These are phyloP conservation scores for Flagelloscypha sp. DNA, from an alignment of 768 basidiomycete genomes.

Conservation along the genomic window DNA sequence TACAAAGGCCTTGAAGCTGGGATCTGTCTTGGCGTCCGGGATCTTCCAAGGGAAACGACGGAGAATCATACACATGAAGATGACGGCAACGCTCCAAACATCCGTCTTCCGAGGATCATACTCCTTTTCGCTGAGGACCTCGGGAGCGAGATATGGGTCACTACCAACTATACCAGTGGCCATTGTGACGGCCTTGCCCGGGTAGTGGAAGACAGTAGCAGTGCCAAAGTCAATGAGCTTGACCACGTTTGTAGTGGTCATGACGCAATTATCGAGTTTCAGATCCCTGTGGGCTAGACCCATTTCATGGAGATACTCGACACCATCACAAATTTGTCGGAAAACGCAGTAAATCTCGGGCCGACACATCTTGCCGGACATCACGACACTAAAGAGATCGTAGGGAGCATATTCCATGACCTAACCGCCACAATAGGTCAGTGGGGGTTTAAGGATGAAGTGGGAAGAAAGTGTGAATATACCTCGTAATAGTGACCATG, in stretches of 20 bases:
- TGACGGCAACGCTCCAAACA: slow-evolving; percentile 97
- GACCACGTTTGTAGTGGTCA: slow-evolving; percentile 90
- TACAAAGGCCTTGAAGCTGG: slow-evolving; percentile 86
- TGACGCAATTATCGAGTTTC: slow-evolving; percentile 99
- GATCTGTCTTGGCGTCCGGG: slow-evolving; percentile 88
- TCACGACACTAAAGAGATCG: slow-evolving; percentile 98
- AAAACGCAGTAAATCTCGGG: slow-evolving; percentile 99
- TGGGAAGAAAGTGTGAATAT: slow-evolving; percentile 16
- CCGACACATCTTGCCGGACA: slow-evolving; percentile 98
- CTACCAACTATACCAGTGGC: slow-evolving; percentile 93
- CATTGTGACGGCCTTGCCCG: slow-evolving; percentile 67
- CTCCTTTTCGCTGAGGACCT: slow-evolving; percentile 69
- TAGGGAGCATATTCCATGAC: slow-evolving; percentile 99
- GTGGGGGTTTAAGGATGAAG: slow-evolving; percentile 8
- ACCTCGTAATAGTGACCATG: slow-evolving; percentile 99
- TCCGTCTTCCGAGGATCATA: slow-evolving; percentile 98
- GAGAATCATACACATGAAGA: slow-evolving; percentile 98
- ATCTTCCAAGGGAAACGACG: slow-evolving; percentile 99
- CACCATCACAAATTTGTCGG: slow-evolving; percentile 96
- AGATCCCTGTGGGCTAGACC: slow-evolving; percentile 97
- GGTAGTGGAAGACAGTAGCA: slow-evolving; percentile 99
- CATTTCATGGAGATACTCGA: slow-evolving; percentile 95
- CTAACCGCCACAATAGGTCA: slow-evolving; percentile 30
- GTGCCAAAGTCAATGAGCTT: slow-evolving; percentile 99
- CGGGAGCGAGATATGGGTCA: slow-evolving; percentile 97